phyloP scores from a whole-genome alignment of 768 basidiomycete genomes.

The Kwoniella newhampshirensis region DNA sequence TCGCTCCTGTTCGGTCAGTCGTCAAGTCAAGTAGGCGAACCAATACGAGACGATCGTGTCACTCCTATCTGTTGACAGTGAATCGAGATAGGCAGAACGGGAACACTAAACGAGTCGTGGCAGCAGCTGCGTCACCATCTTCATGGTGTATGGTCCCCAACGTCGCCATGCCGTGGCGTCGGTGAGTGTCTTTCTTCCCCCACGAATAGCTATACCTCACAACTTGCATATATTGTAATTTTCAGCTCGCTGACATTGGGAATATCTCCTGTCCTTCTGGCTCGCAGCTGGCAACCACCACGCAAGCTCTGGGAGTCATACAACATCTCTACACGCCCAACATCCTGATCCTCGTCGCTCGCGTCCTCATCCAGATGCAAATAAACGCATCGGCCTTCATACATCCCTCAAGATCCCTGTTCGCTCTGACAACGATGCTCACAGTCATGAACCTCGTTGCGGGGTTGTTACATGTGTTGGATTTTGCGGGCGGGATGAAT shows the following conservation, averaged over 20 bases:
- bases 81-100: too few species aligned
- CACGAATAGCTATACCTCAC: too few species aligned
- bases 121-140: background rate
- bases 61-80: too few species aligned
- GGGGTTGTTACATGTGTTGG: constrained; percentile 33
- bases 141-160: constrained; percentile 45
- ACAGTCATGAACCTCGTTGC: constrained; percentile 28
- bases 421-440: constrained; percentile 31
- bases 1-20: too few species aligned
- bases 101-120: too few species aligned
- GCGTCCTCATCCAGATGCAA: constrained; percentile 35
- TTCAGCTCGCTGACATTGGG: background rate
- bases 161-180: constrained; percentile 43
- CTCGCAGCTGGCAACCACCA: constrained; percentile 29
- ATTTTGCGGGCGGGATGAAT: constrained; percentile 26
- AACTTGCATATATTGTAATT: background rate
- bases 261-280: background rate
- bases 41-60: too few species aligned
- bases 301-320: constrained; percentile 30
- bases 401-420: constrained; percentile 33
- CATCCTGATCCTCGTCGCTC: constrained; percentile 33
- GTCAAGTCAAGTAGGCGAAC: too few species aligned
- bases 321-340: constrained; percentile 44
- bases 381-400: constrained; percentile 29
- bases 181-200: constrained; percentile 18